Evolutionary conservation across 2,329 filamentous ascomycete species (phyloP).

Genomic region (Fusarium nodosum): DNA sequence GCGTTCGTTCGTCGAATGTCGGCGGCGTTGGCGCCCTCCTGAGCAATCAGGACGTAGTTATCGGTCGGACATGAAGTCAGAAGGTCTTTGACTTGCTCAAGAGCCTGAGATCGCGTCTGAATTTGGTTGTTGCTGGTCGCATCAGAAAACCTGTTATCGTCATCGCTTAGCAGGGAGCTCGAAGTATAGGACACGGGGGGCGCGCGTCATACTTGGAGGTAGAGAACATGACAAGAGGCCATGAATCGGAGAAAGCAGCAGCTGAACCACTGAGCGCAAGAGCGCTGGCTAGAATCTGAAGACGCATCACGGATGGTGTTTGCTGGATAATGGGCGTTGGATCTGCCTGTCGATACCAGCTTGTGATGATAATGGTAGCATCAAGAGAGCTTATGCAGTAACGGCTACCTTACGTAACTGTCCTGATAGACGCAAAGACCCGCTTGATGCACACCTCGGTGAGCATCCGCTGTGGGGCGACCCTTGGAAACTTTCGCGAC

Average conservation of each 20-base stretch:
- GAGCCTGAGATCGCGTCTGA: slow-evolving; percentile 62
- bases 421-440: slow-evolving; percentile 37
- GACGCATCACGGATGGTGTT: slow-evolving; percentile 64
- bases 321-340: slow-evolving; percentile 44
- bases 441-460: slow-evolving; percentile 50
- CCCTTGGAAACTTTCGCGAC: slow-evolving; percentile 45
- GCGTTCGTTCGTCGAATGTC: slow-evolving; percentile 72
- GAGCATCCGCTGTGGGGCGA: slow-evolving; percentile 25
- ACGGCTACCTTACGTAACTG: slow-evolving; percentile 49
- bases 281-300: slow-evolving; percentile 64
- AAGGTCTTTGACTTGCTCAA: slow-evolving; percentile 61
- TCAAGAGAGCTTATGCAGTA: slow-evolving; percentile 46
- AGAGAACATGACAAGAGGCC: slow-evolving; percentile 90
- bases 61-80: slow-evolving; percentile 79
- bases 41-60: slow-evolving; percentile 82
- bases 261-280: slow-evolving; percentile 70
- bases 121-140: slow-evolving; percentile 58
- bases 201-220: slow-evolving; percentile 76
- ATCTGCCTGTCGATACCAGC: slow-evolving; percentile 48
- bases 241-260: slow-evolving; percentile 85
- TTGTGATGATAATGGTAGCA: slow-evolving; percentile 42
- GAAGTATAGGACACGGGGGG: slow-evolving; percentile 23
- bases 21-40: slow-evolving; percentile 78
- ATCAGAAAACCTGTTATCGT: slow-evolving; percentile 53
- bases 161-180: slow-evolving; percentile 45